Evolutionary conservation across 2,329 filamentous ascomycete species (phyloP).

Genomic region (Botryotinia globosa): DNA sequence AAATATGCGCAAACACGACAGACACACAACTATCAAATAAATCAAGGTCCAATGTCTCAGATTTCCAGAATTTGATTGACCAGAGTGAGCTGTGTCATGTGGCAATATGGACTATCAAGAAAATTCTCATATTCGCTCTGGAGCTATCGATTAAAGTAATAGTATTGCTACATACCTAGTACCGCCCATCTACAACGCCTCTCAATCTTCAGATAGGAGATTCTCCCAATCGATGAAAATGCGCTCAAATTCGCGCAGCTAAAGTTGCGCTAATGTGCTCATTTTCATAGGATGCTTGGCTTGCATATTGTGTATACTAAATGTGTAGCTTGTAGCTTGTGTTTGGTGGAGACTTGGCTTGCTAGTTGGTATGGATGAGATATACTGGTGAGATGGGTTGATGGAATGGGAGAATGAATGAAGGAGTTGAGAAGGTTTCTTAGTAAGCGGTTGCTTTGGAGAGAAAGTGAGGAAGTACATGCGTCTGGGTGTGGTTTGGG

Average conservation of each 20-base stretch:
- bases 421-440: neutral
- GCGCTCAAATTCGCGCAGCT: neutral
- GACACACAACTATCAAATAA: neutral
- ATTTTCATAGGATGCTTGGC: neutral
- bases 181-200: neutral
- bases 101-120: neutral
- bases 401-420: neutral
- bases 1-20: slow-evolving; percentile 6
- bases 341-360: neutral
- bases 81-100: neutral
- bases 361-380: neutral
- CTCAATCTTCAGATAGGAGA: neutral
- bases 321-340: neutral
- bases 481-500: neutral
- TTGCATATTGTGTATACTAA: no score
- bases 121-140: neutral
- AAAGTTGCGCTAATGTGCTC: slow-evolving; percentile 6
- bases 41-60: neutral
- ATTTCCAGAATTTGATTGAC: neutral
- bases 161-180: neutral
- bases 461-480: neutral
- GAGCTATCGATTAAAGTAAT: neutral
- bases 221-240: neutral
- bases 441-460: neutral
- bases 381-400: neutral